These are phyloP conservation scores for Mikania micrantha DNA, from an alignment of 129 eudicot genomes.

Conservation along the genomic window DNA sequence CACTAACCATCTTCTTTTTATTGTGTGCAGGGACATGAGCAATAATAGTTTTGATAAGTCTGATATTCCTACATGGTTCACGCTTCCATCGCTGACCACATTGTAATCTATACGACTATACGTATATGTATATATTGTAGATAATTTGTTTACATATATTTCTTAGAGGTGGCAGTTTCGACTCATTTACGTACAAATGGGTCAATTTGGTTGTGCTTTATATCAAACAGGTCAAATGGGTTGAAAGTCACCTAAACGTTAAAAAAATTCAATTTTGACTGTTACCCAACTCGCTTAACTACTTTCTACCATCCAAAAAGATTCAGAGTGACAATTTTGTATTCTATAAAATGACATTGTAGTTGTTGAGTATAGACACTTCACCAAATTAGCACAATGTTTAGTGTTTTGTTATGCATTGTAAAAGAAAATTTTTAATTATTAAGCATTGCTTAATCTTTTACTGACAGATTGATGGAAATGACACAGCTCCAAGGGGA, in stretches of 20 bases:
- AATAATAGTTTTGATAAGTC: constrained; percentile 65
- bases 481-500: constrained; percentile 56
- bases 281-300: not conserved
- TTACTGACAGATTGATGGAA: constrained; percentile 49
- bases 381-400: not conserved
- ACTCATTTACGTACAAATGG: too few relatives aligned
- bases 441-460: not conserved
- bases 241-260: not conserved
- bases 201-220: not conserved
- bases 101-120: too few relatives aligned
- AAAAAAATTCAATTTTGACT: not conserved
- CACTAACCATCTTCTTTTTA: not conserved
- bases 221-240: not conserved
- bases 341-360: too few relatives aligned
- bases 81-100: constrained; percentile 69
- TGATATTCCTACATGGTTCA: constrained; percentile 62
- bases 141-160: not conserved
- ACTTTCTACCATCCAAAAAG: too few relatives aligned
- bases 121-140: not conserved
- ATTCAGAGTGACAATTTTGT: too few relatives aligned
- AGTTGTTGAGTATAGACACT: not conserved
- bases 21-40: constrained; percentile 91
- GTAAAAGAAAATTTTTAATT: not conserved
- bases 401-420: not conserved
- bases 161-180: not conserved